A percentile compares a stretch with the other conserved stretches of the same genome.
Conservation (phyloP, 495 filamentous ascomycete species). For the Astrocystis sublimbata region DNA sequence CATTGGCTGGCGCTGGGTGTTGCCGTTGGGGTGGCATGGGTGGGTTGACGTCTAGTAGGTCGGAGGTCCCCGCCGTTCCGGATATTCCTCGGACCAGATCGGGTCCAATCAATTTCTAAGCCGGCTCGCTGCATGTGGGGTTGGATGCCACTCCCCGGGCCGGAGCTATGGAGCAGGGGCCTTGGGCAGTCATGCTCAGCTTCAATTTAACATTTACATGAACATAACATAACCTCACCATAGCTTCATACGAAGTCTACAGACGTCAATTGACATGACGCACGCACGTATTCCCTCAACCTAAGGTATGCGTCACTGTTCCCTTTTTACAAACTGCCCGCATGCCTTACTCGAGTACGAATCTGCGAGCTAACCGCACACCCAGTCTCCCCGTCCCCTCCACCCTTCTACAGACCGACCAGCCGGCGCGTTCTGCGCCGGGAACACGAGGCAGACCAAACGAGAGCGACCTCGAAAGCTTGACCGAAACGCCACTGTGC, state of each 20-base stretch:
- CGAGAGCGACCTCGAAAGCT: no score
- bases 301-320: conserved; percentile 12
- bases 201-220: neutral
- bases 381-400: conserved; percentile 4
- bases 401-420: conserved; percentile 13
- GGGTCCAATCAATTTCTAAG: conserved; percentile 20
- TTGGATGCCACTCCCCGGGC: conserved; percentile 3
- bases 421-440: conserved; percentile 10
- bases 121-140: no score
- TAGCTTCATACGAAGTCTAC: neutral
- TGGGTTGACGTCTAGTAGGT: no score
- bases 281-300: conserved; percentile 1
- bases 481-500: no score
- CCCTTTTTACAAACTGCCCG: neutral
- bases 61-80: neutral
- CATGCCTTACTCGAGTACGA: no score
- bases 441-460: conserved; percentile 18
- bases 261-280: conserved; percentile 23
- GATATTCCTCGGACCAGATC: conserved; percentile 27
- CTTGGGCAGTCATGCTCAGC: no score
- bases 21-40: no score
- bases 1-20: no score
- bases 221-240: neutral
- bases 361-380: conserved; percentile 13
- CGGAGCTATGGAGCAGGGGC: neutral